Percentiles rank a stretch among this genome's conserved stretches.
Evolutionary conservation across 2,329 filamentous ascomycete species (phyloP).

Genomic region (Tolypocladium amazonense): DNA sequence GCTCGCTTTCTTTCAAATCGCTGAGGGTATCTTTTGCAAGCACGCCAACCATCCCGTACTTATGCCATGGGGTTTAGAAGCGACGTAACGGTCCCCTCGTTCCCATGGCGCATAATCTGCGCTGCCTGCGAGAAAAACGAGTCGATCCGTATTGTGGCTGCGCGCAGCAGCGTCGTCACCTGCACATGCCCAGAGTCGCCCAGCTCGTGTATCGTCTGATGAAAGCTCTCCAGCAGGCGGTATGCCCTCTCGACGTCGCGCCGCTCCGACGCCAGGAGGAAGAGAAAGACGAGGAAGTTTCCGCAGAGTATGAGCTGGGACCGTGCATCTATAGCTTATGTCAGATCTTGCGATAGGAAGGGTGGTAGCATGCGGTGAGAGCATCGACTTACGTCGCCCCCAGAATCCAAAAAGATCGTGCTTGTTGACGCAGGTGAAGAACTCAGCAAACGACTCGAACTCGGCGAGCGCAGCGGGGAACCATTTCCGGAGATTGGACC

Average conservation of each 20-base stretch:
- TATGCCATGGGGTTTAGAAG: constrained; percentile 37
- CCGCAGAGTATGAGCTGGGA: constrained; percentile 35
- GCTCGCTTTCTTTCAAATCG: neutral
- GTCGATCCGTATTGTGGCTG: constrained; percentile 25
- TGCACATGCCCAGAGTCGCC: constrained; percentile 18
- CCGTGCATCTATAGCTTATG: constrained; percentile 15
- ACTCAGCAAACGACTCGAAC: constrained; percentile 25
- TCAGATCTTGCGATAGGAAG: neutral
- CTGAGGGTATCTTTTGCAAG: neutral
- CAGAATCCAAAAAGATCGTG: constrained; percentile 30
- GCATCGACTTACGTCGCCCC: constrained; percentile 27
- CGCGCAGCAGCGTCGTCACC: constrained; percentile 21
- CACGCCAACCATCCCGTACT: neutral
- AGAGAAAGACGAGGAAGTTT: constrained; percentile 38
- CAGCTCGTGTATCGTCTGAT: constrained; percentile 23
- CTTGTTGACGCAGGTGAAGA: constrained; percentile 24
- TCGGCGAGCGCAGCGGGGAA: constrained; percentile 21
- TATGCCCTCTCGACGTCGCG: constrained; percentile 23
- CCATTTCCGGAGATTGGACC: constrained; percentile 24
- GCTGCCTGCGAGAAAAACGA: constrained; percentile 28
- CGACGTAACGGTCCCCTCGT: constrained; percentile 34
- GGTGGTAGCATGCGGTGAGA: neutral
- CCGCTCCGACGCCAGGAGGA: constrained; percentile 28
- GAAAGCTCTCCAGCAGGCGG: constrained; percentile 24
- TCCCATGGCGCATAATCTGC: constrained; percentile 14